Conservation (phyloP, 768 basidiomycete species). For the Rhodosporidiobolus odoratus region DNA sequence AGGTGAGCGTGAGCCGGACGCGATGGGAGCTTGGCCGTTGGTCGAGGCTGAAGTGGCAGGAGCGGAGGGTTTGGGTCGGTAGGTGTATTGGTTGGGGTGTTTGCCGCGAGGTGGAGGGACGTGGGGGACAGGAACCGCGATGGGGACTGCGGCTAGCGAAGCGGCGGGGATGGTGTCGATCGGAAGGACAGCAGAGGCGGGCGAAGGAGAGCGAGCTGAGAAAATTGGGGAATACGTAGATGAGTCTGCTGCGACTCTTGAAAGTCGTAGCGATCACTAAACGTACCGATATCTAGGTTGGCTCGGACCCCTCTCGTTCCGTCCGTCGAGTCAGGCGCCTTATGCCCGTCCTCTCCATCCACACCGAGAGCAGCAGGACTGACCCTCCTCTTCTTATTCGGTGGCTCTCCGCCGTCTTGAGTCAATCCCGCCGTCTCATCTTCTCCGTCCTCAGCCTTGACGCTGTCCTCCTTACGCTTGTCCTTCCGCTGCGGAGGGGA, state of each 20-base stretch:
- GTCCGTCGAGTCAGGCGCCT: slow-evolving; percentile 40
- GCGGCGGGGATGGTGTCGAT: too few relatives aligned
- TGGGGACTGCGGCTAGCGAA: too few relatives aligned
- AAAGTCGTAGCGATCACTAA: too few relatives aligned
- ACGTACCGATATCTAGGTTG: background rate
- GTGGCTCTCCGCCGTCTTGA: background rate
- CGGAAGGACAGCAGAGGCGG: background rate
- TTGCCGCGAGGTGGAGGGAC: slow-evolving; percentile 44
- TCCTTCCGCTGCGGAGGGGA: background rate
- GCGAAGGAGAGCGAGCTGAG: background rate
- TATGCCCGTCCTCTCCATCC: background rate
- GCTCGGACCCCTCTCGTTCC: slow-evolving; percentile 25
- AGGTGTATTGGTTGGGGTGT: slow-evolving; percentile 55
- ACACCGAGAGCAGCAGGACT: background rate
- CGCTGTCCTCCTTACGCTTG: background rate
- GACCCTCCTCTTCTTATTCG: background rate
- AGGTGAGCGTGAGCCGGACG: slow-evolving; percentile 30
- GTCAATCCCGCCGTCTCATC: background rate
- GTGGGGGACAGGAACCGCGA: too few relatives aligned
- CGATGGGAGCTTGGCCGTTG: slow-evolving; percentile 11
- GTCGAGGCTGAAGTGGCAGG: background rate
- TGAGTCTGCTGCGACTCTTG: slow-evolving; percentile 50
- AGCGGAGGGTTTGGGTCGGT: slow-evolving; percentile 45
- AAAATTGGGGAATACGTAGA: slow-evolving; percentile 48
- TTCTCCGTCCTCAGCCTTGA: background rate